These are phyloP conservation scores for Fusarium bactridioides DNA, from an alignment of 2,329 filamentous ascomycete species.

Conservation along the genomic window DNA sequence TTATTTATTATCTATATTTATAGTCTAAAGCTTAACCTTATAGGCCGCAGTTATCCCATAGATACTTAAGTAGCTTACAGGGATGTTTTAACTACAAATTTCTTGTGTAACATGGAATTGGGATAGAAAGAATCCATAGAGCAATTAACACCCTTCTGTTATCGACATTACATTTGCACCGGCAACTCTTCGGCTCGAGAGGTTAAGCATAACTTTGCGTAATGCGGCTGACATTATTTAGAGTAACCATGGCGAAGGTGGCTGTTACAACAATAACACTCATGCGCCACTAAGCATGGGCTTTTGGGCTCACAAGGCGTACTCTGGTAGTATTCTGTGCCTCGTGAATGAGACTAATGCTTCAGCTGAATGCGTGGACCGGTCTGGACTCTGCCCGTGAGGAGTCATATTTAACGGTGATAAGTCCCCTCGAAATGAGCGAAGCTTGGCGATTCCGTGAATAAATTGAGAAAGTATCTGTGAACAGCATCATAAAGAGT, in stretches of 20 bases:
- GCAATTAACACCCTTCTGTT: not conserved
- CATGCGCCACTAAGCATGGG: not conserved
- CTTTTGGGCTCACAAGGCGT: slow-evolving; percentile 1
- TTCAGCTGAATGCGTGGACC: slow-evolving; percentile 33
- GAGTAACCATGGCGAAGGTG: slow-evolving; percentile 10
- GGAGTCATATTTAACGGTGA: slow-evolving; percentile 1
- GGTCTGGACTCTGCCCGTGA: slow-evolving; percentile 16
- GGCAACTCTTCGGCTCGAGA: not conserved
- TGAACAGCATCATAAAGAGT: not conserved
- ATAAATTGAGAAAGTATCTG: not conserved
- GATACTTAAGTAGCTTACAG: no score
- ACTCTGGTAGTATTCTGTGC: slow-evolving; percentile 13
- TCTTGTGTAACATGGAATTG: not conserved
- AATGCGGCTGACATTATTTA: not conserved
- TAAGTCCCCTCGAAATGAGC: not conserved
- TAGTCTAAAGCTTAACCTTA: no score
- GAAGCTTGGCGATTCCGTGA: not conserved
- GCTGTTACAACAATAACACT: not conserved
- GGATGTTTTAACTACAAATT: not conserved
- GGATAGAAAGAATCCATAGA: not conserved
- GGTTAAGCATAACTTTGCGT: not conserved
- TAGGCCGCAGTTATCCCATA: no score
- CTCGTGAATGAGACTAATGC: slow-evolving; percentile 23
- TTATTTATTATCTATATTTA: no score
- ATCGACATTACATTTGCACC: no score